Evolutionary conservation across 2,329 filamentous ascomycete species (phyloP).

Genomic region (Apiospora sp.): DNA sequence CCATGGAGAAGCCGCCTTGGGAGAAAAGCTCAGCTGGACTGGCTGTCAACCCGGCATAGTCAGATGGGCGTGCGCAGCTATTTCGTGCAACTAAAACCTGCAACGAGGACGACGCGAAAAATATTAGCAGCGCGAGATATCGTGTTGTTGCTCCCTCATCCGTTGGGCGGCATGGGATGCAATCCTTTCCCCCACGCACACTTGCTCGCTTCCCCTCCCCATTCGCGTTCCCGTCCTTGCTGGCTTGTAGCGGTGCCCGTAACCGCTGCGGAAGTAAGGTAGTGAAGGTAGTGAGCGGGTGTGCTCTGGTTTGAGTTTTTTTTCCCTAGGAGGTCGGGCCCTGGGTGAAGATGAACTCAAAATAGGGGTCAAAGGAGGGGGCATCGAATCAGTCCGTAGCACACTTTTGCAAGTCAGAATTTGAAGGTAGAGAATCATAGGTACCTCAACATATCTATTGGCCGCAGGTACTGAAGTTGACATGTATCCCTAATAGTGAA

Average conservation of each 20-base stretch:
- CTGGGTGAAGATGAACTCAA: background rate
- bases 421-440: too few species aligned
- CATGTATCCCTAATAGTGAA: too few species aligned
- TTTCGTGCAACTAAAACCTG: conserved; percentile 1
- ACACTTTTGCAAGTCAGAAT: too few species aligned
- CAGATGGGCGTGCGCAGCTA: background rate
- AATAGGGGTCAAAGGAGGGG: background rate
- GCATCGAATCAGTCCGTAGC: too few species aligned
- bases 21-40: background rate
- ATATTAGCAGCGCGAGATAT: background rate
- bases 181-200: background rate
- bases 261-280: too few species aligned
- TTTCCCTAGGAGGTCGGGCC: background rate
- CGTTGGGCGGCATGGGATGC: conserved; percentile 12
- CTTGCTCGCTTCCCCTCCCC: background rate
- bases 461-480: too few species aligned
- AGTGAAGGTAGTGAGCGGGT: background rate
- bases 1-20: background rate
- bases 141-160: background rate
- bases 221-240: background rate
- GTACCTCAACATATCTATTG: too few species aligned
- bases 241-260: background rate
- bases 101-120: background rate
- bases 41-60: background rate
- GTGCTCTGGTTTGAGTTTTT: background rate